Conservation (phyloP, 73 alveolate species). For the Tetrahymena borealis region DNA sequence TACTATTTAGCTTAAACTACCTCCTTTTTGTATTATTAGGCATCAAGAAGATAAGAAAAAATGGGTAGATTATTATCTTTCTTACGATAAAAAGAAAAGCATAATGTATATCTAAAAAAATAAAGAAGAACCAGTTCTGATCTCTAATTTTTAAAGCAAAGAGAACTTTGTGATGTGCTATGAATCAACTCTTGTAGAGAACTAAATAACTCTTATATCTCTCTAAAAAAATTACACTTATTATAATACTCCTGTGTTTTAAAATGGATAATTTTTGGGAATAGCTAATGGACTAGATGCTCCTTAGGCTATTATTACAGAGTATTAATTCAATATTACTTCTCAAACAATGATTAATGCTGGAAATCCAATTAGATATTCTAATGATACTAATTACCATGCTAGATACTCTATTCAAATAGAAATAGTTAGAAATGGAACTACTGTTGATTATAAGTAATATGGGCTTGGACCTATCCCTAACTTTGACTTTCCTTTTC, state of each 20-base stretch:
- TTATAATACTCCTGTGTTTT: too few species aligned
- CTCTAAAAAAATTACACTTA: background rate
- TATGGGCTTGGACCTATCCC: background rate
- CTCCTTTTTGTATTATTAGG: background rate
- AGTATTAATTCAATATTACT: background rate
- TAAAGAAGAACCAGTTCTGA: background rate
- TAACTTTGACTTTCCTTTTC: background rate
- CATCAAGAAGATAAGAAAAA: background rate
- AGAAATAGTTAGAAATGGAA: background rate
- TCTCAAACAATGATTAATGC: background rate
- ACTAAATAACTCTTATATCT: background rate
- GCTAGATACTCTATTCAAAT: background rate
- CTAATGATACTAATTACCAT: background rate
- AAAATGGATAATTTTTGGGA: too few species aligned
- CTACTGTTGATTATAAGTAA: background rate
- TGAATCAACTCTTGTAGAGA: background rate
- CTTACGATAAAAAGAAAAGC: background rate
- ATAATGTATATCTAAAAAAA: background rate
- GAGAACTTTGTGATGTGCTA: background rate
- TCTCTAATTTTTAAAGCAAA: background rate
- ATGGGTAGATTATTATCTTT: background rate
- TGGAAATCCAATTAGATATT: background rate
- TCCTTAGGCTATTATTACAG: background rate
- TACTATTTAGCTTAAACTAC: background rate
- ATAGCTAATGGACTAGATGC: background rate